phyloP scores from a whole-genome alignment of 108 stramenopile genomes.

The Fistulifera pelliculosa region DNA sequence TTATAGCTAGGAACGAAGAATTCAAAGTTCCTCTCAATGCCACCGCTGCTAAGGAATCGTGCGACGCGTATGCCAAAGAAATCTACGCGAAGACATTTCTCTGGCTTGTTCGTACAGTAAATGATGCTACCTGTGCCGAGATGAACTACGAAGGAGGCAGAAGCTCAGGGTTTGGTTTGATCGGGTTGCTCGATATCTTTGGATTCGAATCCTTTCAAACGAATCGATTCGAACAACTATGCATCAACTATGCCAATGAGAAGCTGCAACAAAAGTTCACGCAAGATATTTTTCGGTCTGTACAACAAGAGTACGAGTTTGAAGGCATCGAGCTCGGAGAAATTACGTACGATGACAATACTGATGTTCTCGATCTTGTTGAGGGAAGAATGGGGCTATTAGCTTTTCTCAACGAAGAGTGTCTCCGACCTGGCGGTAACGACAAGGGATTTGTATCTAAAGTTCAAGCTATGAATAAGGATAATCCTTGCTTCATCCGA shows the following conservation, averaged over 20 bases:
- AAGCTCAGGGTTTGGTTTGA: slow-evolving; percentile 23
- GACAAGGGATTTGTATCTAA: slow-evolving; percentile 78
- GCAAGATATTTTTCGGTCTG: slow-evolving; percentile 82
- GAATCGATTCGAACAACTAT: slow-evolving; percentile 78
- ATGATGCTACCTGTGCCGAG: slow-evolving; percentile 65
- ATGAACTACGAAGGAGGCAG: slow-evolving; percentile 23
- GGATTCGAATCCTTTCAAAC: slow-evolving; percentile 81
- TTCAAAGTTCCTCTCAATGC: slow-evolving; percentile 76
- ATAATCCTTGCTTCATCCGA: slow-evolving; percentile 44
- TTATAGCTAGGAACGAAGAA: slow-evolving; percentile 62
- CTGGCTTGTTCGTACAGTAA: slow-evolving; percentile 82
- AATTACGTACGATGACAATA: slow-evolving; percentile 90
- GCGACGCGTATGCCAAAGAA: slow-evolving; percentile 95
- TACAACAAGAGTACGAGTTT: slow-evolving; percentile 83
- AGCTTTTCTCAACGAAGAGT: slow-evolving; percentile 92
- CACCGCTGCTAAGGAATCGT: slow-evolving; percentile 63
- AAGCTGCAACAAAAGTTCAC: slow-evolving; percentile 75
- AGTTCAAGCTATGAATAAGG: slow-evolving; percentile 50
- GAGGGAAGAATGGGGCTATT: slow-evolving; percentile 90
- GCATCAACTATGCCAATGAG: slow-evolving; percentile 86
- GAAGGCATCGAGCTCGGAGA: slow-evolving; percentile 88
- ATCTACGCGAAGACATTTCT: slow-evolving; percentile 74
- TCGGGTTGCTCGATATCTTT: slow-evolving; percentile 90
- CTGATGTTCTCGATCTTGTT: slow-evolving; percentile 85
- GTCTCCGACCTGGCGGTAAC: slow-evolving; percentile 83